A percentile compares a stretch with the other conserved stretches of the same genome.
These are phyloP conservation scores for Auricularia sp. DNA, from an alignment of 768 basidiomycete genomes.

Conservation along the genomic window DNA sequence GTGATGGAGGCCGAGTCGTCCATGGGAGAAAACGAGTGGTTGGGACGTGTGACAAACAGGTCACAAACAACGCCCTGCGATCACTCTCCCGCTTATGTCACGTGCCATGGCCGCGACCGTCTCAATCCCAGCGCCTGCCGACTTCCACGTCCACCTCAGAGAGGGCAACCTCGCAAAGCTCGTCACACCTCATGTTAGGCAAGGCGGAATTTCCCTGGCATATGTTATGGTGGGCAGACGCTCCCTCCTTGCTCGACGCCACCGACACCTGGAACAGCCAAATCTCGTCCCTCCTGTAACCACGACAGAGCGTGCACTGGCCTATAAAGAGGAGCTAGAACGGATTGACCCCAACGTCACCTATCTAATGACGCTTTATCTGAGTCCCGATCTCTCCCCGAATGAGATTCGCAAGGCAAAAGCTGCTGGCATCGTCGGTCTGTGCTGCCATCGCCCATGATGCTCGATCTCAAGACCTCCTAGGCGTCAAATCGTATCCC, in stretches of 20 bases:
- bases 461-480: not conserved
- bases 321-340: conserved; percentile 69
- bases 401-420: conserved; percentile 86
- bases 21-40: conserved; percentile 30
- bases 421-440: conserved; percentile 65
- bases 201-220: conserved; percentile 83
- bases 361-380: conserved; percentile 93
- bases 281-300: conserved; percentile 87
- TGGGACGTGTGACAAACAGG: no score
- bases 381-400: conserved; percentile 84
- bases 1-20: conserved; percentile 81
- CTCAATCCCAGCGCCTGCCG: conserved; percentile 57
- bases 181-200: conserved; percentile 80
- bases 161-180: conserved; percentile 75
- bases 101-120: conserved; percentile 20
- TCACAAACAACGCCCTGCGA: not conserved
- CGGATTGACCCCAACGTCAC: conserved; percentile 66
- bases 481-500: conserved; percentile 92
- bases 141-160: conserved; percentile 95
- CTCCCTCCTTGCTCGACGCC: not conserved
- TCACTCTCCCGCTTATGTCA: not conserved
- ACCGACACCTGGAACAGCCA: conserved; percentile 42
- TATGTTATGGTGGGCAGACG: conserved; percentile 80
- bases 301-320: conserved; percentile 65
- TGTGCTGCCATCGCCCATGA: not conserved